Conservation (phyloP, 2,329 filamentous ascomycete genomes). For the Beauveria varroae region DNA sequence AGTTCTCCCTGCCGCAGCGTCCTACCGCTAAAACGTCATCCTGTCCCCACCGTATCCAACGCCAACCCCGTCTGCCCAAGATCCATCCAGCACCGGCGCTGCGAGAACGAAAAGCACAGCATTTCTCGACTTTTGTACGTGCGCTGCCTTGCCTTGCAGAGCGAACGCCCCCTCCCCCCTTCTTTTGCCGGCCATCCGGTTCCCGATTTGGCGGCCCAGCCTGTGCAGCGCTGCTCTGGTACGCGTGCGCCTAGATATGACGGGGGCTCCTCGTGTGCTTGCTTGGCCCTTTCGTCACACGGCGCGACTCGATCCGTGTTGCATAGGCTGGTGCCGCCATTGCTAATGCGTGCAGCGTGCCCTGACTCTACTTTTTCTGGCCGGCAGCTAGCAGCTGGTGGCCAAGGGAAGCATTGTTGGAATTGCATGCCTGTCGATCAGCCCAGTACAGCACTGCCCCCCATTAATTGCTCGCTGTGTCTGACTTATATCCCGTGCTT, state of each 20-base stretch:
- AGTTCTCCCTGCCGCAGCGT: not conserved
- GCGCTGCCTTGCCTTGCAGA: not conserved
- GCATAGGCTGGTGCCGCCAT: not conserved
- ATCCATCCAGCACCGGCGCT: conserved; percentile 18
- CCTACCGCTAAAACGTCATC: conserved; percentile 21
- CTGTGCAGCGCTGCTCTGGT: not conserved
- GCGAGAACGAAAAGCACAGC: conserved; percentile 1
- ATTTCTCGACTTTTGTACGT: conserved; percentile 7
- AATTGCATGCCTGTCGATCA: conserved; percentile 7
- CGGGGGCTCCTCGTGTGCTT: not conserved
- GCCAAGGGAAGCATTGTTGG: not conserved
- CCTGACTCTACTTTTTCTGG: not conserved
- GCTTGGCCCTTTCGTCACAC: conserved; percentile 8
- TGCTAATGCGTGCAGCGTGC: not conserved
- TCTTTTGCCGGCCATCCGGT: not conserved
- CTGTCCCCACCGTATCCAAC: conserved; percentile 22
- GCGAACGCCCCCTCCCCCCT: not conserved
- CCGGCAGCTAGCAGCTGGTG: not conserved
- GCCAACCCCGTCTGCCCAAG: conserved; percentile 17
- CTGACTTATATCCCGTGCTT: conserved; percentile 6
- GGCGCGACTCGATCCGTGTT: not conserved
- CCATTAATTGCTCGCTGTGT: not conserved
- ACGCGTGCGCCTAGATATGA: not conserved
- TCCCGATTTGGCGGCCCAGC: not conserved
- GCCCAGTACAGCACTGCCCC: conserved; percentile 4